Evolutionary conservation across 1,284 basidiomycete genomes (phyloP), one percentile per base, ranked within the genome.

Genomic region (Inonotus hispidus): DNA sequence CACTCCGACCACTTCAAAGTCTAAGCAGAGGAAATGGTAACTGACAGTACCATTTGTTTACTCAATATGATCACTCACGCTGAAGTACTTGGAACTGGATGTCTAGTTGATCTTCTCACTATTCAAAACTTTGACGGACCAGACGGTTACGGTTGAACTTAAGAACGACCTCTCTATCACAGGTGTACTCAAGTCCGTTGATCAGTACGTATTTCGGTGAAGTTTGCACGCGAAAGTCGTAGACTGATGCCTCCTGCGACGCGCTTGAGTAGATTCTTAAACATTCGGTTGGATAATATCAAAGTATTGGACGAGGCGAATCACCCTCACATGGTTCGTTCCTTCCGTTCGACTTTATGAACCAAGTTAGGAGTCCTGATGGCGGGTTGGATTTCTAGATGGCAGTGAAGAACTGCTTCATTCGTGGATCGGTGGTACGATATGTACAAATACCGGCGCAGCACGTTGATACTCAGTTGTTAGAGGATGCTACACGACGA

Each of bases 91-190:
- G n/a, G n/a, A n/a, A n/a, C n/a, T n/a, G n/a, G n/a, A n/a, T n/a
- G n/a, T n/a, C 8, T 49, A 95, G 94, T 85, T 96, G 68, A 96
- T 96, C 69, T 96, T 96, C 77, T 95, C 93, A 53, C 95, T 98
- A 49, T 99, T 99, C 88, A 99, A 99, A 79, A 99, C 96, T 14
- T 85, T 99, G 56, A 98, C 96, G 2, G 95, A 97, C 75, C 95
- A 98, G 72, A 85, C 88, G 68, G 94, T 98, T 69, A 97, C 94
- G 16, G 95, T 99, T 68, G 96, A 99, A 75, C 88, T 99, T 70
- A 99, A 99, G 79, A 99, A 99, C 77, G 96, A 99, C 75, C 87
- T 99, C 58, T 95, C 92, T 19, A 96, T 99, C 72, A 94, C 93
- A 13, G 97, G 97, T 2, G 92, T 94, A 23, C 79, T 99, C 68